These are phyloP conservation scores for Hypoxylon sp. DNA, from an alignment of 2,329 filamentous ascomycete species.

Conservation along the genomic window DNA sequence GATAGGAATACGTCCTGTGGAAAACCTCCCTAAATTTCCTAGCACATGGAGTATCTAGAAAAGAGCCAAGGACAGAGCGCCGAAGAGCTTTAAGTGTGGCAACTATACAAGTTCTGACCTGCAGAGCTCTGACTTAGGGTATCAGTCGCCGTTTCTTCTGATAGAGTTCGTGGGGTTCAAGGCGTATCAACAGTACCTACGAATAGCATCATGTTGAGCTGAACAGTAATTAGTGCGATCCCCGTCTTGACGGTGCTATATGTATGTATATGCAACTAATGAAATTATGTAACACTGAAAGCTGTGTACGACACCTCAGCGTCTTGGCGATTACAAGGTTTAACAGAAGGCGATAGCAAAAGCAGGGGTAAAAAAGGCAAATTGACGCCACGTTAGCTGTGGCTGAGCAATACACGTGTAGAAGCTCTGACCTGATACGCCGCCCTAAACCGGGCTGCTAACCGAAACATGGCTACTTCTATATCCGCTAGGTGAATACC, in stretches of 20 bases:
- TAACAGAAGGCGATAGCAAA: not conserved
- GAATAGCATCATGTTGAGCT: not conserved
- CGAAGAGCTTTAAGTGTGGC: not conserved
- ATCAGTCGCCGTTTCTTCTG: not conserved
- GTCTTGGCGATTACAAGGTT: not conserved
- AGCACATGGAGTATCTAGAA: not conserved
- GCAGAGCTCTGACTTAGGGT: not conserved
- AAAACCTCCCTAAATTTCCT: slow-evolving; percentile 39
- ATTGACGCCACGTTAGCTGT: slow-evolving; percentile 1
- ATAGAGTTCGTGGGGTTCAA: not conserved
- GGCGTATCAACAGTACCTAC: not conserved
- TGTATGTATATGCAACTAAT: slow-evolving; percentile 1
- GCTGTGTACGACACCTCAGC: not conserved
- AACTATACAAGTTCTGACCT: not conserved
- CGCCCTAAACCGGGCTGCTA: slow-evolving; percentile 9
- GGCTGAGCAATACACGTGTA: slow-evolving; percentile 1
- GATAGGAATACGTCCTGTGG: slow-evolving; percentile 36
- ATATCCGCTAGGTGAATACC: slow-evolving; percentile 13
- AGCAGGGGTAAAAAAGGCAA: not conserved
- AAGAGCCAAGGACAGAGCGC: not conserved
- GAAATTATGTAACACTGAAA: not conserved
- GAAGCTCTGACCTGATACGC: slow-evolving; percentile 8
- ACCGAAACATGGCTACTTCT: slow-evolving; percentile 10
- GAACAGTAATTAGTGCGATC: not conserved
- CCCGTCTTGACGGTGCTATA: not conserved